Percentiles rank a stretch among this genome's conserved stretches.
Evolutionary conservation across 495 filamentous ascomycete genomes (phyloP).

Genomic region (Tetracladium marchalianum): DNA sequence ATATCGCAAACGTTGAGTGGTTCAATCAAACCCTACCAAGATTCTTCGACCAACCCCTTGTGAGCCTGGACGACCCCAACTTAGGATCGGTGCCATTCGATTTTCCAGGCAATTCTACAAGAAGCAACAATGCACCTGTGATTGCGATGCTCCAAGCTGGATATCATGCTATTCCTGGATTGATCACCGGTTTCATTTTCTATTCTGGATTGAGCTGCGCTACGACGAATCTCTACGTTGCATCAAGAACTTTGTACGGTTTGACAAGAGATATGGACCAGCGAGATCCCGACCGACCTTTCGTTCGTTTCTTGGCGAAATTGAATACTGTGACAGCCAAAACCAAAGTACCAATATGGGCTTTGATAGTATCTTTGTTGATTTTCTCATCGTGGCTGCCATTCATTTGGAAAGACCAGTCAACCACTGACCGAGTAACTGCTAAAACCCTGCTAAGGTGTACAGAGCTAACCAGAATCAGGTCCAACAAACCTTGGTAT

Average conservation of each 20-base stretch:
- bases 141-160: constrained; percentile 17
- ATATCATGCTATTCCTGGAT: constrained; percentile 21
- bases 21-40: constrained; percentile 25
- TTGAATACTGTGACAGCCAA: constrained; percentile 2
- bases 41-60: constrained; percentile 6
- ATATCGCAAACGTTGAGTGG: constrained; percentile 30
- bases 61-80: background rate
- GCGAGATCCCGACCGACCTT: constrained; percentile 14
- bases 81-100: background rate
- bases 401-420: constrained; percentile 24
- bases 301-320: constrained; percentile 5
- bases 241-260: constrained; percentile 35
- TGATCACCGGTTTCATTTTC: constrained; percentile 32
- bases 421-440: background rate
- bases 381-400: constrained; percentile 34
- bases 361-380: constrained; percentile 28
- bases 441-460: too few relatives aligned
- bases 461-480: constrained; percentile 2
- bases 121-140: constrained; percentile 9
- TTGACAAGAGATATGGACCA: constrained; percentile 23
- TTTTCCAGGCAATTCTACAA: background rate
- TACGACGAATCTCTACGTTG: constrained; percentile 35
- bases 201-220: constrained; percentile 32
- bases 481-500: constrained; percentile 27
- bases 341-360: constrained; percentile 24